Evolutionary conservation across 768 basidiomycete genomes (phyloP), one percentile per base, ranked within the genome.

Genomic region (Tremella mesenterica): DNA sequence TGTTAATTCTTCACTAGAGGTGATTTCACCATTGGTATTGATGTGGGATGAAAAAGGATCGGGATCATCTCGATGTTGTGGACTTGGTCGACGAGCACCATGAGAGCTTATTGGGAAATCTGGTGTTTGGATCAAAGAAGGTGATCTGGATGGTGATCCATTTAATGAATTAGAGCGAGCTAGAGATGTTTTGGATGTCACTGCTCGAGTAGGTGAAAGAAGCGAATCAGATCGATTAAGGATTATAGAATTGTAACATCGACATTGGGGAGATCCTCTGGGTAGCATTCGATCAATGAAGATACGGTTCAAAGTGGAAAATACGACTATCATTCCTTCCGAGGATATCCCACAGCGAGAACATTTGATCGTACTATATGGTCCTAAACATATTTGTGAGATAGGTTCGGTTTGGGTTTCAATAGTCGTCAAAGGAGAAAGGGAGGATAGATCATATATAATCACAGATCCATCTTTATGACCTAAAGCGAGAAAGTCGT

Each of bases 321-420:
- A 79, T 6, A 82, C 77, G 20, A 85, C 71, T 38, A 80, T 73
- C 63, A 91, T 77, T 53, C 82, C 83, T 60, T 86, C 84, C 0
- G 82, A 80, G 12, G 79, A 76, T 54, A 86, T 81, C 20, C 83
- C 82, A 65, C 91, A 95, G 43, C 79, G 79, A 44, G 75, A 76
- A 68, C 91, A 95, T 3, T 75, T 79, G 56, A 79, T 79, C 54
- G 75, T 74, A 8, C 73, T 73, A 9, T 83, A 76, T 13, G 81
- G 77, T 4, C 79, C 78, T 45, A 91, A 72, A 23, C 81, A 79
- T n/a, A 93, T 63, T 48, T 79, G 76, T 48, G 75, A 80, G 64
- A 89, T 75, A 10, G 74, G 69, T 1, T 83, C 85, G 14, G 36
- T 26, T 10, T 82, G 81, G 47, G 84, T 82, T n/a, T 52, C 56